phyloP scores from a whole-genome alignment of 306 rosid species.

The Rosa multiflora region DNA sequence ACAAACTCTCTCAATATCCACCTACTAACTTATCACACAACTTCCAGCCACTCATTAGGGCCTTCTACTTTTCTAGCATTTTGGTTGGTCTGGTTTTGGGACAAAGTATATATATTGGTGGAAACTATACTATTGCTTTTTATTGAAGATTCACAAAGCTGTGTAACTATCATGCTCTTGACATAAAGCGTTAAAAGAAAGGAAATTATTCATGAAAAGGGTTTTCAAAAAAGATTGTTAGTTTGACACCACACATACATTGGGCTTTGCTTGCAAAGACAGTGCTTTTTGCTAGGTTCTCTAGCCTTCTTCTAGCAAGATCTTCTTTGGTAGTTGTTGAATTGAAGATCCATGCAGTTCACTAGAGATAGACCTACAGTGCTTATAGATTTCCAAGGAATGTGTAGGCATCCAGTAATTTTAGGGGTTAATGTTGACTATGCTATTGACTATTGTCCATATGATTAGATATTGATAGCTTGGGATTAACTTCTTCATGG shows the following conservation, averaged over 20 bases:
- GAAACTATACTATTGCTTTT: not conserved
- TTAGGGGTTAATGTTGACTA: not conserved
- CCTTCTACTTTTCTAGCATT: not conserved
- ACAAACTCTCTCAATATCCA: not conserved
- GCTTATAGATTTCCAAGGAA: constrained; percentile 1
- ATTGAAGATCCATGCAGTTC: not conserved
- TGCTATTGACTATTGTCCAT: not conserved
- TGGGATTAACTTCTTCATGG: not conserved
- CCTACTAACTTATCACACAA: too few relatives aligned
- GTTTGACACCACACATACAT: not conserved
- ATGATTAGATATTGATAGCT: not conserved
- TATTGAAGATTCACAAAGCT: not conserved
- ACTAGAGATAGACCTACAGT: not conserved
- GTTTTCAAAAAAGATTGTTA: not conserved
- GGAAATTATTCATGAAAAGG: not conserved
- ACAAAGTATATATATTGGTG: not conserved
- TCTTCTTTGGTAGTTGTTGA: not conserved
- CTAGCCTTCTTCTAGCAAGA: not conserved
- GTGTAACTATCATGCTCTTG: not conserved
- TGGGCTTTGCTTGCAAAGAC: not conserved
- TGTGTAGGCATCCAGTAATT: not conserved
- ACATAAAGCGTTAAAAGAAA: not conserved
- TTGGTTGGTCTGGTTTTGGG: not conserved
- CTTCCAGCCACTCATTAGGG: not conserved
- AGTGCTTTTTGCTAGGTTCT: not conserved